Evolutionary conservation across 2,329 filamentous ascomycete genomes (phyloP).

Genomic region (Aspergillus oerlinghausenensis): DNA sequence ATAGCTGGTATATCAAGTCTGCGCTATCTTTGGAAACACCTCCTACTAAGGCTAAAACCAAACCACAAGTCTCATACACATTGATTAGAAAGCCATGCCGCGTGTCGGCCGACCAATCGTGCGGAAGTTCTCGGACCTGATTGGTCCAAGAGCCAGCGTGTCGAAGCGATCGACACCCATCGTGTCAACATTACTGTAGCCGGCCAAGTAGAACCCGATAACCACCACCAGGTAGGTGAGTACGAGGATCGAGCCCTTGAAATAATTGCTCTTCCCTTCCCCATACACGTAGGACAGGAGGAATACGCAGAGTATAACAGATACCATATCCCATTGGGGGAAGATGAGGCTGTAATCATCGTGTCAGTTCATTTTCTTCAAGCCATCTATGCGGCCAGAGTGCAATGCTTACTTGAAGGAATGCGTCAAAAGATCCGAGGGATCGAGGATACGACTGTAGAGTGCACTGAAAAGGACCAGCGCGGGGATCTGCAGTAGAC

Average conservation of each 20-base stretch:
- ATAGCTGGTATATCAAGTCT: neutral
- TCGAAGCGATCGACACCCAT: constrained; percentile 47
- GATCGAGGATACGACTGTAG: constrained; percentile 56
- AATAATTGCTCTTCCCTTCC: constrained; percentile 99
- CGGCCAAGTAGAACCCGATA: constrained; percentile 84
- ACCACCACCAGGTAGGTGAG: constrained; percentile 90
- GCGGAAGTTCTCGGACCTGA: constrained; percentile 33
- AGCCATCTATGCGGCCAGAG: neutral
- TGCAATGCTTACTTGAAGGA: constrained; percentile 48
- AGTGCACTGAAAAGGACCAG: constrained; percentile 86
- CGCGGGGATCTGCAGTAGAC: constrained; percentile 87
- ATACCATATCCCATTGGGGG: constrained; percentile 99
- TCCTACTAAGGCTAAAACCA: constrained; percentile 1
- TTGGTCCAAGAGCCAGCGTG: constrained; percentile 39
- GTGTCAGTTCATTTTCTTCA: neutral
- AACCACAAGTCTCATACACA: neutral
- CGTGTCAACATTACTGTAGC: constrained; percentile 52
- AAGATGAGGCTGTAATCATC: constrained; percentile 66
- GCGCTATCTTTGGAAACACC: neutral
- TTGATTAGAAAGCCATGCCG: constrained; percentile 33
- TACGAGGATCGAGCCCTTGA: constrained; percentile 94
- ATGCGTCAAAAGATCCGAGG: constrained; percentile 47
- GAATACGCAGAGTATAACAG: constrained; percentile 92
- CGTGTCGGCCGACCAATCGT: constrained; percentile 38
- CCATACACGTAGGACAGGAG: constrained; percentile 95